Percentiles rank a stretch among this genome's conserved stretches.
phyloP scores from a whole-genome alignment of 1,139 yeast genomes.

The Lodderomyces margitis region DNA sequence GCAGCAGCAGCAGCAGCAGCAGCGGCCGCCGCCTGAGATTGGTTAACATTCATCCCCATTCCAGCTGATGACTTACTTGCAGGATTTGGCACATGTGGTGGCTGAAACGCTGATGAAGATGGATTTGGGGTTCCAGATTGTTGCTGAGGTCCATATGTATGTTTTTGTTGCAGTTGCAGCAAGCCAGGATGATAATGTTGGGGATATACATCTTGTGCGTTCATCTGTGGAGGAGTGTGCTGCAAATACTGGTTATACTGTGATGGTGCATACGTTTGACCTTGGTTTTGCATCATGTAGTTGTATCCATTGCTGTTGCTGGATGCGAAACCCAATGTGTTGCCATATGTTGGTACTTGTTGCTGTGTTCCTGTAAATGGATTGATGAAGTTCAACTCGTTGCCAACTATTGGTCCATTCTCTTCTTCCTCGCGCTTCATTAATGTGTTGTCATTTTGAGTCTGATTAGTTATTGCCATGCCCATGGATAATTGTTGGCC shows the following conservation, averaged over 20 bases:
- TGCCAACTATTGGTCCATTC: neutral
- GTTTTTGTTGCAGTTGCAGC: constrained; percentile 10
- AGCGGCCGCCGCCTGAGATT: no score
- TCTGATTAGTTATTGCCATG: constrained; percentile 1
- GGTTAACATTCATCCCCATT: constrained; percentile 6
- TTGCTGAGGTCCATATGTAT: neutral
- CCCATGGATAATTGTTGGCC: constrained; percentile 9
- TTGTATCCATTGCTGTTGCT: constrained; percentile 7
- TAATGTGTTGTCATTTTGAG: neutral
- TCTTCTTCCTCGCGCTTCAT: constrained; percentile 19
- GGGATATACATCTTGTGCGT: constrained; percentile 1
- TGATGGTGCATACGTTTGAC: constrained; percentile 14
- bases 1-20: no score
- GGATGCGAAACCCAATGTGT: neutral
- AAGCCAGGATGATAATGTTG: constrained; percentile 8
- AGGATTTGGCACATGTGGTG: constrained; percentile 5
- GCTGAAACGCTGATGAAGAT: neutral
- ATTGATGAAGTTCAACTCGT: constrained; percentile 22
- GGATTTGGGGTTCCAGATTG: constrained; percentile 1
- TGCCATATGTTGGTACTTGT: constrained; percentile 3
- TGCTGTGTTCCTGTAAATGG: constrained; percentile 19
- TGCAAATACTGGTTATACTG: constrained; percentile 14
- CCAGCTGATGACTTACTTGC: constrained; percentile 2
- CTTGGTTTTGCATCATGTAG: constrained; percentile 10
- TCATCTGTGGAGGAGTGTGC: neutral